Conservation (phyloP, 169 alveolate genomes). For the Plasmodium gonderi region DNA sequence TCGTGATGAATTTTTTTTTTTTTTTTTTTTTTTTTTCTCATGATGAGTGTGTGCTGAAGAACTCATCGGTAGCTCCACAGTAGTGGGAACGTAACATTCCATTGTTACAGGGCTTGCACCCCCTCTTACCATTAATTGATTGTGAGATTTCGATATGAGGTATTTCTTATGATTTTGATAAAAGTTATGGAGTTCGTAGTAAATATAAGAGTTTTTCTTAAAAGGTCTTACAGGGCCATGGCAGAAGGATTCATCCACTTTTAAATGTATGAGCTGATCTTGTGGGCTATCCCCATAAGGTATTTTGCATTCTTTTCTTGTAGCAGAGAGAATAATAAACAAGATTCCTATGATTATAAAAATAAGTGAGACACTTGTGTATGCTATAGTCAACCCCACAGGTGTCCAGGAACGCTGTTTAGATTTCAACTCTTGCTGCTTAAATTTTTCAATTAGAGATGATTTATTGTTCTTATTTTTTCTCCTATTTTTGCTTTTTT, state of each 20-base stretch:
- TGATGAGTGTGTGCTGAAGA: not conserved
- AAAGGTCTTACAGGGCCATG: slow-evolving; percentile 69
- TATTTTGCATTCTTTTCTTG: slow-evolving; percentile 73
- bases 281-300: slow-evolving; percentile 20
- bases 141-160: slow-evolving; percentile 78
- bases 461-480: slow-evolving; percentile 1
- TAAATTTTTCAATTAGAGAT: slow-evolving; percentile 49
- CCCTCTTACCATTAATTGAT: slow-evolving; percentile 77
- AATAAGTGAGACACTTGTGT: slow-evolving; percentile 24
- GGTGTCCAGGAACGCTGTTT: slow-evolving; percentile 68
- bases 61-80: not conserved
- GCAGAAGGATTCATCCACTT: slow-evolving; percentile 56
- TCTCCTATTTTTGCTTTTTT: not conserved
- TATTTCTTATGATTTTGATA: slow-evolving; percentile 83
- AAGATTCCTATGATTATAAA: slow-evolving; percentile 43
- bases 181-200: slow-evolving; percentile 80
- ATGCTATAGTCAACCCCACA: slow-evolving; percentile 28
- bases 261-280: not conserved
- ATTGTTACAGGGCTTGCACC: no score
- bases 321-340: slow-evolving; percentile 54
- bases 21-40: no score
- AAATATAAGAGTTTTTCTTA: slow-evolving; percentile 59
- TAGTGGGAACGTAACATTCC: not conserved
- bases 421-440: slow-evolving; percentile 62
- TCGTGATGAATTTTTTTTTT: no score